Percentiles rank a stretch among this genome's conserved stretches.
phyloP scores from a whole-genome alignment of 257 asterid genomes.

The Solanum paucissectum region DNA sequence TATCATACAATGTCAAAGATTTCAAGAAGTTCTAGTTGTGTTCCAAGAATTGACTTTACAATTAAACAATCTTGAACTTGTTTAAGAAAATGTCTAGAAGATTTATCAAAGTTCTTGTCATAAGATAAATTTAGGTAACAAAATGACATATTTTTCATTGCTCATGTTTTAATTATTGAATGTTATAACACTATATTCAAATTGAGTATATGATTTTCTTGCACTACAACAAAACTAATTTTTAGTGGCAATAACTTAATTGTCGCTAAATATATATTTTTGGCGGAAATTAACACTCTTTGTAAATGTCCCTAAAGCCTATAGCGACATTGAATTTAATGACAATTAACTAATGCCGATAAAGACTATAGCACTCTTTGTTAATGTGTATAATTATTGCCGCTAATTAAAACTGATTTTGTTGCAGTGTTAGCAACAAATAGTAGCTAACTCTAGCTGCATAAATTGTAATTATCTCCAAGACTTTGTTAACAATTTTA shows the following conservation, averaged over 20 bases:
- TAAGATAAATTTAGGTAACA: neutral
- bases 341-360: too few relatives aligned
- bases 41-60: slow-evolving; percentile 19
- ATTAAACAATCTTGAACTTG: neutral
- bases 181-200: neutral
- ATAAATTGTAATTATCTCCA: neutral
- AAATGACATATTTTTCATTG: neutral
- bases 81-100: neutral
- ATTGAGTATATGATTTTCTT: neutral
- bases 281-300: fast-evolving
- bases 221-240: fast-evolving
- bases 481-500: neutral
- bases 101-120: neutral
- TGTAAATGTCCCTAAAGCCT: too few relatives aligned
- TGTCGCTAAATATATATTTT: too few relatives aligned
- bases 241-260: too few relatives aligned
- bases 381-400: too few relatives aligned
- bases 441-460: neutral
- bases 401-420: too few relatives aligned
- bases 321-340: fast-evolving
- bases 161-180: neutral
- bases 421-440: too few relatives aligned
- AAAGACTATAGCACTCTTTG: fast-evolving
- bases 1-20: slow-evolving; percentile 21
- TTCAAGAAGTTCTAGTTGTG: slow-evolving; percentile 72